Evolutionary conservation across 768 basidiomycete genomes (phyloP).

Genomic region (Kondoa subrosea): DNA sequence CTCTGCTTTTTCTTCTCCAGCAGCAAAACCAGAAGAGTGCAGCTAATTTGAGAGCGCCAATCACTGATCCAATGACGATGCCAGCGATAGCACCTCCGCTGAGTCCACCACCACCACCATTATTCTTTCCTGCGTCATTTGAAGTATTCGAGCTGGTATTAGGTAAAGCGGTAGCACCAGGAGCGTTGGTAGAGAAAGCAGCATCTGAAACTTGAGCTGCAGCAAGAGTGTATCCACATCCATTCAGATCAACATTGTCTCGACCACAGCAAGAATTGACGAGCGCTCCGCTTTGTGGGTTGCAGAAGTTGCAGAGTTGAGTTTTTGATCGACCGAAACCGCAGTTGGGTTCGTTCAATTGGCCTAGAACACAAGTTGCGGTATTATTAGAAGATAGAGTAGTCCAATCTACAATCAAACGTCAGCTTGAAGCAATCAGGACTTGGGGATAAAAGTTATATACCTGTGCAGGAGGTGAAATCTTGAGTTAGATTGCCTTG

Average conservation of each 20-base stretch:
- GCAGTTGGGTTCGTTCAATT: not conserved
- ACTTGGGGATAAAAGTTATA: not conserved
- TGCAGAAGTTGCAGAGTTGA: not conserved
- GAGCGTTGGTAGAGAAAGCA: not conserved
- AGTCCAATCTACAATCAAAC: not conserved
- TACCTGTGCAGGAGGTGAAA: not conserved
- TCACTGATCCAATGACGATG: not conserved
- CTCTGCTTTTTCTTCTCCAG: not conserved
- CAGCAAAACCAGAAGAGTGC: not conserved
- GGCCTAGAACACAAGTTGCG: not conserved
- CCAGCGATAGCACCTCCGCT: not conserved
- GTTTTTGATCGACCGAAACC: not conserved
- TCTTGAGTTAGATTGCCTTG: not conserved
- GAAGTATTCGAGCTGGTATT: not conserved
- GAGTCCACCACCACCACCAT: not conserved
- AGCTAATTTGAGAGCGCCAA: not conserved
- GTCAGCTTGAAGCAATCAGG: not conserved
- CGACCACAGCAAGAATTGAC: not conserved
- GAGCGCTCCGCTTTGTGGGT: not conserved
- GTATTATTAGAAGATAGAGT: not conserved
- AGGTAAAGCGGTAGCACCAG: not conserved
- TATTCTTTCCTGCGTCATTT: too few relatives aligned
- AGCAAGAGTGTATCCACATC: not conserved
- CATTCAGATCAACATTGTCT: not conserved
- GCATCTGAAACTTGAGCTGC: not conserved